These are phyloP conservation scores for Calycina herbarum DNA, from an alignment of 2,329 filamentous ascomycete genomes.

Conservation along the genomic window DNA sequence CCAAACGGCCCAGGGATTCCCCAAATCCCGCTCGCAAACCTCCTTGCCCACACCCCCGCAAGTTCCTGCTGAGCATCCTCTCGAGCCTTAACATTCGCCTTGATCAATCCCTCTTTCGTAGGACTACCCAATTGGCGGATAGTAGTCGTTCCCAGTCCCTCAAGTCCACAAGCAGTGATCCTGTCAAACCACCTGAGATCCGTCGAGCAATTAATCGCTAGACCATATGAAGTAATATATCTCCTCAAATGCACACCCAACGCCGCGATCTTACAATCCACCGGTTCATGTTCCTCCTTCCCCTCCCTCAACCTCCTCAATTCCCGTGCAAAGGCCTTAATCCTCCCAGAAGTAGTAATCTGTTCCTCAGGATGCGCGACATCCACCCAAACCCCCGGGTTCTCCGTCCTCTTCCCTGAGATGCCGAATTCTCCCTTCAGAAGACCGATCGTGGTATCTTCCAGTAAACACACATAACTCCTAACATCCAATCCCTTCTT, in stretches of 20 bases:
- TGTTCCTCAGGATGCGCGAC: neutral
- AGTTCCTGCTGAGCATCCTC: neutral
- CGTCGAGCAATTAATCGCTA: slow-evolving; percentile 75
- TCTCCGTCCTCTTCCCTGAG: slow-evolving; percentile 61
- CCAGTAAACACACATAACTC: slow-evolving; percentile 46
- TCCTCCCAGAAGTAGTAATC: neutral
- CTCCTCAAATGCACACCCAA: slow-evolving; percentile 88
- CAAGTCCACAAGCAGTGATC: slow-evolving; percentile 88
- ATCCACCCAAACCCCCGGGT: slow-evolving; percentile 81
- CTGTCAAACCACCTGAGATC: slow-evolving; percentile 65
- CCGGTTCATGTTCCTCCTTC: slow-evolving; percentile 15
- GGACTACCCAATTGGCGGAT: slow-evolving; percentile 42
- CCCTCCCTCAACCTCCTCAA: neutral
- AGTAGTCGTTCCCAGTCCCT: slow-evolving; percentile 77
- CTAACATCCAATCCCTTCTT: slow-evolving; percentile 58
- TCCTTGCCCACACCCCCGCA: neutral
- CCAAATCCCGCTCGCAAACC: neutral
- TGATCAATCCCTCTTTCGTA: neutral
- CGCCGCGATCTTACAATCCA: slow-evolving; percentile 74
- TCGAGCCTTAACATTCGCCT: neutral
- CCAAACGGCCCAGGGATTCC: neutral
- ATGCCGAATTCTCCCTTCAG: slow-evolving; percentile 53
- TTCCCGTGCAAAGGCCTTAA: slow-evolving; percentile 24
- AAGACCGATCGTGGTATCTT: neutral
- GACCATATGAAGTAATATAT: slow-evolving; percentile 80